Conservation (phyloP, 2,329 filamentous ascomycete species). For the Rhytidhysteron rufulum region DNA sequence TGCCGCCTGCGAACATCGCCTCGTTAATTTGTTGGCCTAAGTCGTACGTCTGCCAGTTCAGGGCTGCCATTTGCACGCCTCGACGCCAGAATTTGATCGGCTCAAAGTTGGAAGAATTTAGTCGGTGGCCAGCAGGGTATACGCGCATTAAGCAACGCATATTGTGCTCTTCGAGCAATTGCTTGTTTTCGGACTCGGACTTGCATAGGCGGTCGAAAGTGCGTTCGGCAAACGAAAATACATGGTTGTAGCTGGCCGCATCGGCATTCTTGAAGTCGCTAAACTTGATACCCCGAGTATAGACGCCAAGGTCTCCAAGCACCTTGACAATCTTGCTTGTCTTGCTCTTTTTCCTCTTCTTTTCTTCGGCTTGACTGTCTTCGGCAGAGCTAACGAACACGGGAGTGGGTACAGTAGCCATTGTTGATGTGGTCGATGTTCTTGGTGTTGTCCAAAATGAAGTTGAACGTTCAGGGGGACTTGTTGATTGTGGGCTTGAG, state of each 20-base stretch:
- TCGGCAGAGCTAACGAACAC: constrained; percentile 60
- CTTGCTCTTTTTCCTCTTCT: constrained; percentile 58
- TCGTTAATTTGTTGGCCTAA: constrained; percentile 94
- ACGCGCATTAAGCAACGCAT: constrained; percentile 88
- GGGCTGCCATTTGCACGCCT: constrained; percentile 93
- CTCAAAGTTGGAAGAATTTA: constrained; percentile 91
- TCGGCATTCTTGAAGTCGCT: constrained; percentile 72
- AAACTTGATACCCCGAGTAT: constrained; percentile 76
- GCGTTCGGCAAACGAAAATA: constrained; percentile 90
- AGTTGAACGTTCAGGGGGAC: constrained; percentile 46
- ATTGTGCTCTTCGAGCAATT: constrained; percentile 82
- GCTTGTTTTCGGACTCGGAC: constrained; percentile 70
- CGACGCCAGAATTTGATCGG: constrained; percentile 90
- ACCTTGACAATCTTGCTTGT: constrained; percentile 81
- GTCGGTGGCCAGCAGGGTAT: constrained; percentile 78
- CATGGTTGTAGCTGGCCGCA: constrained; percentile 86
- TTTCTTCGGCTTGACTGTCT: constrained; percentile 66
- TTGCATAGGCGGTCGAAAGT: constrained; percentile 79
- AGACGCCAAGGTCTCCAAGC: constrained; percentile 81
- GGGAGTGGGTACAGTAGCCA: constrained; percentile 53
- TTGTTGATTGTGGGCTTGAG: constrained; percentile 51
- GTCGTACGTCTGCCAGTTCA: constrained; percentile 99
- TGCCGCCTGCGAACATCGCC: constrained; percentile 92
- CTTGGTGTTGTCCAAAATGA: constrained; percentile 49
- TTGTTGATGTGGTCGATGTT: constrained; percentile 54